Percentiles rank a stretch among this genome's conserved stretches.
Conservation (phyloP, 768 basidiomycete genomes). For the Mycena polygramma region DNA sequence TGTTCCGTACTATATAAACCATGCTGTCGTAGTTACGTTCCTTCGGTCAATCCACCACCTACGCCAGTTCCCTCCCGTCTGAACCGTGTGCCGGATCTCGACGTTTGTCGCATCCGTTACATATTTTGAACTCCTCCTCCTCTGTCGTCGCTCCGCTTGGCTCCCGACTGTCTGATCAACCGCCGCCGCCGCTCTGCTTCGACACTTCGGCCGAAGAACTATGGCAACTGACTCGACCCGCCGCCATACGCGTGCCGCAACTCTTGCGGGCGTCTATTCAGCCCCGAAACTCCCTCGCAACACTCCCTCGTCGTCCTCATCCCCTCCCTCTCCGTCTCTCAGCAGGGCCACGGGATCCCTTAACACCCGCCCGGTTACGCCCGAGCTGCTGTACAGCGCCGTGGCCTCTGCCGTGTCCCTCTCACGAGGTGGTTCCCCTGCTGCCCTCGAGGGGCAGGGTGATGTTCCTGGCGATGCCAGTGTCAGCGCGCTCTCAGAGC, state of each 20-base stretch:
- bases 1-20: too few species aligned
- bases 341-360: background rate
- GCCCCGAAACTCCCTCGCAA: background rate
- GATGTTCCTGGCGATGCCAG: too few species aligned
- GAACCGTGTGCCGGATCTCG: background rate
- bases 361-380: background rate
- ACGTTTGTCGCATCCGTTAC: background rate
- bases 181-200: constrained; percentile 4
- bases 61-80: too few species aligned
- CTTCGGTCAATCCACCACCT: too few species aligned
- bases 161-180: constrained; percentile 14
- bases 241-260: background rate
- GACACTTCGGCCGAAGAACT: background rate
- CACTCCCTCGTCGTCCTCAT: background rate
- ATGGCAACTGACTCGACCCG: background rate
- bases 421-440: constrained; percentile 1
- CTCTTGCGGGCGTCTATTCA: background rate
- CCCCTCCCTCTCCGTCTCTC: background rate
- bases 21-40: too few species aligned
- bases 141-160: constrained; percentile 3
- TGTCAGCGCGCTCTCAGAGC: background rate
- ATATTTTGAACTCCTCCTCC: constrained; percentile 1
- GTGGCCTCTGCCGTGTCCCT: background rate
- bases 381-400: background rate
- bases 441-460: background rate